A percentile compares a stretch with the other conserved stretches of the same genome.
Evolutionary conservation across 2,329 filamentous ascomycete genomes (phyloP).

Genomic region (Balansia obtecta): DNA sequence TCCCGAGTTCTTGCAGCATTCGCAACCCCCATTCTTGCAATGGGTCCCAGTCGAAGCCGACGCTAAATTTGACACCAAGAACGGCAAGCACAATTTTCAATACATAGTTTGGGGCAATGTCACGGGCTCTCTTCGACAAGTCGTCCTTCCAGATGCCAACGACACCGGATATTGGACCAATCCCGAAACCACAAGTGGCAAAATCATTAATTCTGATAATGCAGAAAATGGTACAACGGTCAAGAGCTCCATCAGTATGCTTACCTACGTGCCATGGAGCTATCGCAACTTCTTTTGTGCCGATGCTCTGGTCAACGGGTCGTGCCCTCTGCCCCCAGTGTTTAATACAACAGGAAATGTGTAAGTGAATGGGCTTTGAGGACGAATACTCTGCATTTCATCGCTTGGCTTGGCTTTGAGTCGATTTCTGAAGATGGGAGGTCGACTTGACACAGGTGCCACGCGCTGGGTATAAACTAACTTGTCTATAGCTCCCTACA

Average conservation of each 20-base stretch:
- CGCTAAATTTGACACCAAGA: slow-evolving; percentile 55
- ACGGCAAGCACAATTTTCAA: slow-evolving; percentile 51
- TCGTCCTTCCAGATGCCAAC: slow-evolving; percentile 45
- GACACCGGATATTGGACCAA: slow-evolving; percentile 51
- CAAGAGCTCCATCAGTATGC: slow-evolving; percentile 55
- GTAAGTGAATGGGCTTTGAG: slow-evolving; percentile 4
- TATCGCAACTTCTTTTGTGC: slow-evolving; percentile 53
- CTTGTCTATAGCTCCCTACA: slow-evolving; percentile 9
- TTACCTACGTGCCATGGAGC: slow-evolving; percentile 62
- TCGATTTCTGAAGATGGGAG: neutral
- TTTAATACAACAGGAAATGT: slow-evolving; percentile 36
- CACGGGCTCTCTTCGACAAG: slow-evolving; percentile 51
- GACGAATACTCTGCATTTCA: neutral
- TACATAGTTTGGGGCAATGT: slow-evolving; percentile 88
- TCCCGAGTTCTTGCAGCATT: slow-evolving; percentile 42
- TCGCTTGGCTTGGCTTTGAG: neutral
- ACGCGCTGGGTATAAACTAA: slow-evolving; percentile 6
- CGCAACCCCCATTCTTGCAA: slow-evolving; percentile 52
- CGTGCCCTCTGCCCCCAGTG: slow-evolving; percentile 64
- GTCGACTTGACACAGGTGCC: neutral
- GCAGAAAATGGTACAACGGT: slow-evolving; percentile 60
- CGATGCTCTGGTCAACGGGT: slow-evolving; percentile 40
- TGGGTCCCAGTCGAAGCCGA: slow-evolving; percentile 66
- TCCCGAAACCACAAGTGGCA: slow-evolving; percentile 50
- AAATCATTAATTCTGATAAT: slow-evolving; percentile 57